Evolutionary conservation across 2,329 filamentous ascomycete species (phyloP).

Genomic region (Cyphellophora attinorum): DNA sequence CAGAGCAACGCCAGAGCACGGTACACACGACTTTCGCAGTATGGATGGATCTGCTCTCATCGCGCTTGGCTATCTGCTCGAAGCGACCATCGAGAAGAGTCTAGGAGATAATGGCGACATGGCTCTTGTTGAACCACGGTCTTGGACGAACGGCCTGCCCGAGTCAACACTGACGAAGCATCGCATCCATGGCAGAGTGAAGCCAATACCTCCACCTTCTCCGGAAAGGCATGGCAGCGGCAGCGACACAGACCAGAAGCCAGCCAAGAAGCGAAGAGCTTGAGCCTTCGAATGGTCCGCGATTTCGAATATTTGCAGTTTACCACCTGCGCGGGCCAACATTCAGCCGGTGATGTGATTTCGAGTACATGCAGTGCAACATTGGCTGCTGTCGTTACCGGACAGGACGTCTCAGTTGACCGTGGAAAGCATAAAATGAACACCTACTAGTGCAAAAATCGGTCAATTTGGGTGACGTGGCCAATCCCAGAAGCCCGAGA

Average conservation of each 20-base stretch:
- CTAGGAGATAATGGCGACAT: slow-evolving; percentile 51
- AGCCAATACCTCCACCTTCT: not conserved
- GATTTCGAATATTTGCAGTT: too few species aligned
- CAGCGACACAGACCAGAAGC: not conserved
- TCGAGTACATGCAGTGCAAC: too few species aligned
- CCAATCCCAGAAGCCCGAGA: too few species aligned
- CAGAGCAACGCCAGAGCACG: slow-evolving; percentile 23
- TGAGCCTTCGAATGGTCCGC: too few species aligned
- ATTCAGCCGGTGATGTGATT: too few species aligned
- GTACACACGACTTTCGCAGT: slow-evolving; percentile 36
- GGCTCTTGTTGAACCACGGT: slow-evolving; percentile 43
- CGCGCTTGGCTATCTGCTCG: slow-evolving; percentile 50
- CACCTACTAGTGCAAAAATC: too few species aligned
- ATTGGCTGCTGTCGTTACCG: too few species aligned
- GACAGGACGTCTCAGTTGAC: too few species aligned
- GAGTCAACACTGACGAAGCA: slow-evolving; percentile 11
- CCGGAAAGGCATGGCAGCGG: not conserved
- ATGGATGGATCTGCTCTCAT: slow-evolving; percentile 56
- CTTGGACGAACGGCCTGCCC: slow-evolving; percentile 10
- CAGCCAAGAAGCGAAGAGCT: not conserved
- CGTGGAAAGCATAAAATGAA: too few species aligned
- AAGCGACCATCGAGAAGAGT: slow-evolving; percentile 44
- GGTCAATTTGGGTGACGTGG: too few species aligned
- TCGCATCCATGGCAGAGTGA: slow-evolving; percentile 16
- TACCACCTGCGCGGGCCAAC: too few species aligned